phyloP scores from a whole-genome alignment of 2,329 filamentous ascomycete species.

The Onygenales sp. region DNA sequence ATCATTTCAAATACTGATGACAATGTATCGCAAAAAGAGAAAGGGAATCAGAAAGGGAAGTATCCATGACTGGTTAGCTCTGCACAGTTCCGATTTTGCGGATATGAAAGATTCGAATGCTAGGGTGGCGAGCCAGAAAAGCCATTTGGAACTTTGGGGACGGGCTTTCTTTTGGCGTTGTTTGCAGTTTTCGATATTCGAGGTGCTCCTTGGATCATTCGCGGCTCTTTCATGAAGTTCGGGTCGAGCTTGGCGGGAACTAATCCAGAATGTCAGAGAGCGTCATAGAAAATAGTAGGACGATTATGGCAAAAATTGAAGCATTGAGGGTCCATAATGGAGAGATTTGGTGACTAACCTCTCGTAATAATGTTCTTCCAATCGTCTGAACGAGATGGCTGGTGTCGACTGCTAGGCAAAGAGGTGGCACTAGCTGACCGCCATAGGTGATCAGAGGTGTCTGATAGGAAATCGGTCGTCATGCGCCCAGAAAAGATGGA shows the following conservation, averaged over 20 bases:
- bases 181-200: constrained; percentile 41
- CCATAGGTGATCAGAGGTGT: constrained; percentile 56
- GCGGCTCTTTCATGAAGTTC: constrained; percentile 81
- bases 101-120: background rate
- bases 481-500: constrained; percentile 45
- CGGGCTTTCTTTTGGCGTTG: constrained; percentile 32
- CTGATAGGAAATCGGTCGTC: constrained; percentile 49
- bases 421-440: constrained; percentile 51
- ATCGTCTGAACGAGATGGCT: constrained; percentile 37
- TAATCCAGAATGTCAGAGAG: constrained; percentile 31
- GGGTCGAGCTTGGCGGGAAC: constrained; percentile 78
- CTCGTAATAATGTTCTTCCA: constrained; percentile 42
- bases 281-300: constrained; percentile 20
- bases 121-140: background rate
- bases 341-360: constrained; percentile 28
- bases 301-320: background rate
- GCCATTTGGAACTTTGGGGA: constrained; percentile 16
- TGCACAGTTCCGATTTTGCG: background rate
- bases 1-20: background rate
- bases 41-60: background rate
- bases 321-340: background rate
- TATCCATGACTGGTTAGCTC: background rate
- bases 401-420: constrained; percentile 42
- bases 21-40: background rate
- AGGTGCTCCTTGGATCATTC: constrained; percentile 82